A percentile compares a stretch with the other conserved stretches of the same genome.
These are phyloP conservation scores for Rosa lucieae DNA, from an alignment of 306 rosid genomes.

Conservation along the genomic window DNA sequence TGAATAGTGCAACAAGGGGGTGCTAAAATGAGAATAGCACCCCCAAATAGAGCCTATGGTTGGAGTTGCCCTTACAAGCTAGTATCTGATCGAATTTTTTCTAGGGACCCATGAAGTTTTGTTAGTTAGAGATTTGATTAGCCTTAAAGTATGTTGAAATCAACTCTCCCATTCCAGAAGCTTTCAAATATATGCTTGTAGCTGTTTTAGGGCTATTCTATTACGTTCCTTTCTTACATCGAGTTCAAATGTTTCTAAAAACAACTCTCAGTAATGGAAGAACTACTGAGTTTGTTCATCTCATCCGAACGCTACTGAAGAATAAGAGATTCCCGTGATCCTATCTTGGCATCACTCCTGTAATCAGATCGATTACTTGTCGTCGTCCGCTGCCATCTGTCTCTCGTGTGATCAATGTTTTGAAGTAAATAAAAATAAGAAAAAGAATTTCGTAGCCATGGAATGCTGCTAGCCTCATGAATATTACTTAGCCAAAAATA, in stretches of 20 bases:
- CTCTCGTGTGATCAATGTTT: background rate
- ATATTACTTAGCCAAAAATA: constrained; percentile 20
- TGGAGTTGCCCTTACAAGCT: no score
- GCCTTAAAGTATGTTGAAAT: no score
- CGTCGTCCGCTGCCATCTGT: background rate
- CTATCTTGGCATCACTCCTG: background rate
- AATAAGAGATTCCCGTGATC: background rate
- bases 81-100: no score
- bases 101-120: no score
- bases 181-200: background rate
- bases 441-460: background rate
- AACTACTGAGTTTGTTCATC: background rate
- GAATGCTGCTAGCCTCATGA: background rate
- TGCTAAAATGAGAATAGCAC: no score
- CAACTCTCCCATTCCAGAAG: no score
- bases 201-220: background rate
- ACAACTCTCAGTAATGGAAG: background rate
- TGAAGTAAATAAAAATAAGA: background rate
- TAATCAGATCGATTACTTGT: background rate
- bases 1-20: no score
- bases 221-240: background rate
- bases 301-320: background rate
- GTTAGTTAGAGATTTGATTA: no score
- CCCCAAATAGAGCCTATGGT: no score
- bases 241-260: background rate